These are phyloP conservation scores for Calonectria crousiana DNA, from an alignment of 2,329 filamentous ascomycete species.

Conservation along the genomic window DNA sequence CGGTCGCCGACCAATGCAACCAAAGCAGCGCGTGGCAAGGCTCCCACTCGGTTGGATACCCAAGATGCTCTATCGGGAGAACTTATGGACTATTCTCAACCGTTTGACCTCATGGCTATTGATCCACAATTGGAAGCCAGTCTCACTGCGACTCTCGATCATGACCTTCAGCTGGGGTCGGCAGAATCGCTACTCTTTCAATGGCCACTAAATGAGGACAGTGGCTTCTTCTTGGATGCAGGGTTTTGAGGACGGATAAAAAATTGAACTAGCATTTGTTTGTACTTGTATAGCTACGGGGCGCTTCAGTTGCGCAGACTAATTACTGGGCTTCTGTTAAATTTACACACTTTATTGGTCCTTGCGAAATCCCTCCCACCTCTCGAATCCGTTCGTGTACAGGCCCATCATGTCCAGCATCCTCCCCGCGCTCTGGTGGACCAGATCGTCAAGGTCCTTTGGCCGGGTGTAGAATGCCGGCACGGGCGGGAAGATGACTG, in stretches of 20 bases:
- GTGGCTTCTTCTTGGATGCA: not conserved
- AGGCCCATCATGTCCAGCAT: conserved; percentile 27
- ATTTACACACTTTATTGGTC: not conserved
- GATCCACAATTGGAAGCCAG: not conserved
- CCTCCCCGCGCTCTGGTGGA: conserved; percentile 36
- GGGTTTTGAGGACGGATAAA: not conserved
- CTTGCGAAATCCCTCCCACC: conserved; percentile 11
- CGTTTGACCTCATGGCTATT: not conserved
- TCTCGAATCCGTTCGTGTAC: not conserved
- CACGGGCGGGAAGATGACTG: conserved; percentile 59
- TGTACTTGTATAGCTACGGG: not conserved
- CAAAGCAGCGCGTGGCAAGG: not conserved
- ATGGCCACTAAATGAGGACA: not conserved
- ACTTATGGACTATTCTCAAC: not conserved
- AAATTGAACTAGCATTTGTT: not conserved
- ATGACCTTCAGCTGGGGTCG: not conserved
- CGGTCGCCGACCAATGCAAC: not conserved
- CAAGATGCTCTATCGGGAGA: not conserved
- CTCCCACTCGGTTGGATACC: not conserved
- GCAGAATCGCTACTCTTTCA: not conserved
- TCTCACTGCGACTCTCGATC: not conserved
- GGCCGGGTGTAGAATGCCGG: conserved; percentile 58
- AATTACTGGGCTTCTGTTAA: not conserved
- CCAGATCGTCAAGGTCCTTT: conserved; percentile 53
- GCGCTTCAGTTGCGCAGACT: not conserved